Evolutionary conservation across 495 filamentous ascomycete species (phyloP).

Genomic region (Glarea lozoyensis): DNA sequence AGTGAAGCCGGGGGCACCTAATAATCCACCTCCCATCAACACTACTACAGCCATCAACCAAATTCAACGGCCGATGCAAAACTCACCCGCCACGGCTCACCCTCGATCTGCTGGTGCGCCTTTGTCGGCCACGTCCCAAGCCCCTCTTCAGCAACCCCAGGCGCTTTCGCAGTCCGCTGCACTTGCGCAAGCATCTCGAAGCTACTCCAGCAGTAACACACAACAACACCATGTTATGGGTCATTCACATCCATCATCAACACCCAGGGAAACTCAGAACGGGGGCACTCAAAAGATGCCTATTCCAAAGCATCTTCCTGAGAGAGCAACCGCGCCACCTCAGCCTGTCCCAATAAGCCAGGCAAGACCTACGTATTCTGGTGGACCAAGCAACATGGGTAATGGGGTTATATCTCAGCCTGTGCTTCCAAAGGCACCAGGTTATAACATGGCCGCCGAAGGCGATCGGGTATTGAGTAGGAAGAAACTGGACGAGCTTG

Average conservation of each 20-base stretch:
- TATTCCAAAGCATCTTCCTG: conserved; percentile 72
- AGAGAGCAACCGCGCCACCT: conserved; percentile 49
- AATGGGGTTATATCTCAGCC: conserved; percentile 81
- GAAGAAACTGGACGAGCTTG: conserved; percentile 92
- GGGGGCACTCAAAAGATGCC: conserved; percentile 47
- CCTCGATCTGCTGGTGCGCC: conserved; percentile 33
- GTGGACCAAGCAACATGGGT: conserved; percentile 60
- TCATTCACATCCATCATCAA: conserved; percentile 43
- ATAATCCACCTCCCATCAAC: conserved; percentile 18
- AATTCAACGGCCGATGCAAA: conserved; percentile 19
- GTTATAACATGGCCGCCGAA: conserved; percentile 78
- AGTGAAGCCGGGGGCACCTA: conserved; percentile 12
- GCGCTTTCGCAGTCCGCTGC: conserved; percentile 57
- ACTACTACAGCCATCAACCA: conserved; percentile 16
- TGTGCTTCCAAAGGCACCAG: conserved; percentile 68
- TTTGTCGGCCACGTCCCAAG: conserved; percentile 22
- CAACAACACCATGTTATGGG: conserved; percentile 28
- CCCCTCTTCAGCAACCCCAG: conserved; percentile 30
- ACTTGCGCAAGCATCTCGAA: conserved; percentile 48
- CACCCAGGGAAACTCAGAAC: conserved; percentile 32
- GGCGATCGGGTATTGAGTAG: conserved; percentile 85
- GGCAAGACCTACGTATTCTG: conserved; percentile 66
- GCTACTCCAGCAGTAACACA: conserved; percentile 35
- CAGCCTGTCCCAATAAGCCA: conserved; percentile 61
- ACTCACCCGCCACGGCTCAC: conserved; percentile 24